phyloP scores from a whole-genome alignment of 805 yeast species.

The Lipomyces chichibuensis region DNA sequence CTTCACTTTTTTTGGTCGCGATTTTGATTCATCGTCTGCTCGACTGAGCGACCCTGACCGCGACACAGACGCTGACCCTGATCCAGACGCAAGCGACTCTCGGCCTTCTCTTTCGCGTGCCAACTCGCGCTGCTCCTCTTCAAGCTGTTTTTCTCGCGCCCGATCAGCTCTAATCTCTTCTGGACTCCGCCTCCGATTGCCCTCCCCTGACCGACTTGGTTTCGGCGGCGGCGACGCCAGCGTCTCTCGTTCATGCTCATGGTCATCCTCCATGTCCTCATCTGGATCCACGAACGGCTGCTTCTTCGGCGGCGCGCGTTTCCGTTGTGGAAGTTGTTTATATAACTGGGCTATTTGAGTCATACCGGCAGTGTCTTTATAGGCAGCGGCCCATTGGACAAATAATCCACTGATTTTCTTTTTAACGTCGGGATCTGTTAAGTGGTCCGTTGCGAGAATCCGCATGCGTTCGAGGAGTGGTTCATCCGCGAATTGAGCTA shows the following conservation, averaged over 20 bases:
- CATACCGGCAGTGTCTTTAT: conserved; percentile 54
- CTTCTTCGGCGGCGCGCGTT: conserved; percentile 37
- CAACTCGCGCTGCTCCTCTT: conserved; percentile 8
- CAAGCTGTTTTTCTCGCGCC: conserved; percentile 1
- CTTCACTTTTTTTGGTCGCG: not conserved
- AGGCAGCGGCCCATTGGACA: conserved; percentile 67
- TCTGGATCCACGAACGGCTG: conserved; percentile 32
- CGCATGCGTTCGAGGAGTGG: conserved; percentile 67
- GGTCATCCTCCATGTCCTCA: conserved; percentile 32
- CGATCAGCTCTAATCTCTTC: conserved; percentile 7
- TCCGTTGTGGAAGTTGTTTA: conserved; percentile 49
- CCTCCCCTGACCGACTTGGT: conserved; percentile 29
- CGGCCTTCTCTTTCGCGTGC: not conserved
- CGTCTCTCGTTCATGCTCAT: conserved; percentile 15
- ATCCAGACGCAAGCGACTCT: not conserved
- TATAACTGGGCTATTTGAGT: conserved; percentile 54
- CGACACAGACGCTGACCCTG: not conserved
- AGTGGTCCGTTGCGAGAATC: conserved; percentile 51
- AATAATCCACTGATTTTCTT: conserved; percentile 57
- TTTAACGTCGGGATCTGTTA: conserved; percentile 51
- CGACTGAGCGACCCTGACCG: conserved; percentile 8
- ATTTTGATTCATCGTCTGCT: not conserved
- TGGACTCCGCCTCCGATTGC: not conserved
- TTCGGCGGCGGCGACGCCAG: conserved; percentile 21
- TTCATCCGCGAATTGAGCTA: conserved; percentile 51